Base-by-base conservation (phyloP, 441 rosid species). In the Populus hybrid region DNA sequence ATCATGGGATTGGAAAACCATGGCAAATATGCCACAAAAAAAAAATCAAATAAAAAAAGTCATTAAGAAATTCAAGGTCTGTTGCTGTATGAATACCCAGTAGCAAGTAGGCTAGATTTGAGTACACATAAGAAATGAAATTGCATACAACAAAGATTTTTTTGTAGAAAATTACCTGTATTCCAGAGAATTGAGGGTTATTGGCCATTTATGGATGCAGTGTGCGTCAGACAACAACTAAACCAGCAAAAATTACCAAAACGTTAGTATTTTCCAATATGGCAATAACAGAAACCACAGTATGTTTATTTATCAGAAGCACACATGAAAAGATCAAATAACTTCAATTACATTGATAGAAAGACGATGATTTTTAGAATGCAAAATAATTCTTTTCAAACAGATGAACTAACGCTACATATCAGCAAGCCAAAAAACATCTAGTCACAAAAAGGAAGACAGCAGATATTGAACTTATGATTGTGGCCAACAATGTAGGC, bases 141-240 rank as follows among this genome's bases (percentile, higher is more conserved):
- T 40, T n/a, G 66, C 28, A 73, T 8, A 35, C 20, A 28, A 63
- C 4, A 57, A 24, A 64, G 21, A 28, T 11, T 14, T 32, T 63
- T 77, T 59, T 50, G 63, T 63, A 67, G 67, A 63, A 40, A 16
- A 32, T 74, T 90, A 93, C 97, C 97, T 90, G 94, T 80, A 87
- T 78, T 81, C 91, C 89, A 42, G 93, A 84, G 86, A 86, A 91
- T 72, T 90, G 94, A 64, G 90, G 85, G 78, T 93, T 91, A 75
- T 92, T 95, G 69, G 91, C 89, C 99, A 95, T 93, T 83, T 79
- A 77, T 75, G 81, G 81, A 82, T 64, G 53, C 67, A 66, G 73
- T 9, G 69, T 78, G 82, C 86, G 84, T 74, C 83, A 66, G 40
- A 77, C 75, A 76, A 64, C 83, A 86, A 80, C 81, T 86, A 50